Evolutionary conservation across 2,329 filamentous ascomycete species (phyloP), one percentile per base, ranked within the genome.

Genomic region (Curvularia lunata): DNA sequence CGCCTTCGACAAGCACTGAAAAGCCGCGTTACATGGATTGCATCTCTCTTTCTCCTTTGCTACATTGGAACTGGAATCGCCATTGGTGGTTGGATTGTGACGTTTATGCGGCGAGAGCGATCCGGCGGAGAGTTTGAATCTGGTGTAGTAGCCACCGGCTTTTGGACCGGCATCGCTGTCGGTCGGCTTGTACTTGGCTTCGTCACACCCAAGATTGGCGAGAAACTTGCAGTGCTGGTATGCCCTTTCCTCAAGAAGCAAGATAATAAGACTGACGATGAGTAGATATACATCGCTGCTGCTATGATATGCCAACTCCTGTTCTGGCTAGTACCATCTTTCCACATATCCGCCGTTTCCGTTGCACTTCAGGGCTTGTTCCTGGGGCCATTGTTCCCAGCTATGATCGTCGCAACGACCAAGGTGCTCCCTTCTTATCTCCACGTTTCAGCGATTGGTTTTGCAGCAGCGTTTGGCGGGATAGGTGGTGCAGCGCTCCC

Each of bases 81-180:
- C 0, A 78, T 92, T 5, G 88, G 88, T 25, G 91, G 90, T 16
- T 93, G 90, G 90, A 87, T 95, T 62, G 87, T 91, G 13, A 88
- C 87, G 0, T 96, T 95, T 72, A 95, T 96, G 90, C 85, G 91
- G 21, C 80, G 83, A 4, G 87, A 91, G 32, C 85, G 92, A 21
- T 76, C 87, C 37, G 90, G 88, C 3, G 82, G 82, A 21, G 79
- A 85, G 0, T 93, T 93, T 68, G 82, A 86, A 10, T 41, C 38
- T 23, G 91, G 91, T 3, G 85, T 95, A 78, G 86, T 86, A 0
- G 88, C 87, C 0, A 94, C 91, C 0, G 88, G 91, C 0, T 96
- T 94, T 78, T 96, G 92, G 92, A 83, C 91, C 40, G 92, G 91
- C 0, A 82, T 96, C 61, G 92, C 91, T 0, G 75, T 91, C 0